Evolutionary conservation across 2,329 filamentous ascomycete genomes (phyloP).

Genomic region (Botrytis cinerea): DNA sequence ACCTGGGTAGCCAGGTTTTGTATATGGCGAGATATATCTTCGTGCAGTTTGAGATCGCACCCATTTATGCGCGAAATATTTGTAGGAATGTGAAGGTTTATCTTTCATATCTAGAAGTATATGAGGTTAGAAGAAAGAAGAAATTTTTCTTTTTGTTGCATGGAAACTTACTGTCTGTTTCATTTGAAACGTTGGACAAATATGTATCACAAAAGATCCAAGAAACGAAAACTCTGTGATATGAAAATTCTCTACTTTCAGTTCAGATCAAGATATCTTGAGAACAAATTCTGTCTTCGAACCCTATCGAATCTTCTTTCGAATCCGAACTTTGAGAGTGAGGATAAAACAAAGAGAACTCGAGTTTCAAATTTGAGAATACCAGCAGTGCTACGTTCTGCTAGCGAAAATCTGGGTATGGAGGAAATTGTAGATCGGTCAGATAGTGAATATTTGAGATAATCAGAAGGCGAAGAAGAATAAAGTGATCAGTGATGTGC

Average conservation of each 20-base stretch:
- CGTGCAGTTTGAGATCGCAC: background rate
- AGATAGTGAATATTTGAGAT: background rate
- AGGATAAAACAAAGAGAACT: background rate
- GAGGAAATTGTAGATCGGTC: background rate
- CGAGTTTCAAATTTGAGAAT: background rate
- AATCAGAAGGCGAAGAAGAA: background rate
- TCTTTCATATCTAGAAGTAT: background rate
- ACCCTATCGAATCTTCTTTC: no score
- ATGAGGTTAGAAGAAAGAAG: background rate
- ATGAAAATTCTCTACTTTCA: background rate
- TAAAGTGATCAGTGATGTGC: background rate
- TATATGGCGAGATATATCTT: background rate
- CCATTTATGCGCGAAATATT: background rate
- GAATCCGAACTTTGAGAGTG: background rate
- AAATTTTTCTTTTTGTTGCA: background rate
- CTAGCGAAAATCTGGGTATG: background rate
- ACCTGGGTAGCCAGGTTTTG: rapidly evolving
- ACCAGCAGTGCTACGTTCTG: background rate
- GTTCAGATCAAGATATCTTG: background rate
- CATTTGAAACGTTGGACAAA: background rate
- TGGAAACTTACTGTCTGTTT: background rate
- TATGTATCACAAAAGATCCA: background rate
- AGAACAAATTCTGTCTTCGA: background rate
- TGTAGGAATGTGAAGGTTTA: background rate
- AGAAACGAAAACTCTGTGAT: background rate